phyloP scores from a whole-genome alignment of 257 asterid species.

The Nicotiana tomentosiformis region DNA sequence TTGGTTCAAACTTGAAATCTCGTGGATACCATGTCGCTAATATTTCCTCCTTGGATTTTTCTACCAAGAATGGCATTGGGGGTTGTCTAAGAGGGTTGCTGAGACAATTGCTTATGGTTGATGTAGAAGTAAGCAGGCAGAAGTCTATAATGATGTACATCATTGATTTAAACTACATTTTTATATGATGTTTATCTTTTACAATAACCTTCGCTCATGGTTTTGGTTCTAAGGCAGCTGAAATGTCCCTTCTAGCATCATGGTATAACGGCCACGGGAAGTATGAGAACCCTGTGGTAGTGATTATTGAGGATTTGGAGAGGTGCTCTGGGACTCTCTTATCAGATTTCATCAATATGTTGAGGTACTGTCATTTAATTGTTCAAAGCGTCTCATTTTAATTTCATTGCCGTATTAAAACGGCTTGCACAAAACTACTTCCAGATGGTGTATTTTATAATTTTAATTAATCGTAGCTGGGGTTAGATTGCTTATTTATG shows the following conservation, averaged over 20 bases:
- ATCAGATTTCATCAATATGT: slow-evolving; percentile 68
- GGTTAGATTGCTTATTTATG: neutral
- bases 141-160: neutral
- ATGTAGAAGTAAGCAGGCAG: slow-evolving; percentile 55
- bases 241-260: slow-evolving; percentile 72
- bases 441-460: neutral
- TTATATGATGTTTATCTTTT: too few species aligned
- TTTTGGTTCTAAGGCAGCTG: slow-evolving; percentile 58
- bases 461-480: neutral
- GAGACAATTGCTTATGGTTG: slow-evolving; percentile 51
- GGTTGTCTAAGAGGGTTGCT: slow-evolving; percentile 73
- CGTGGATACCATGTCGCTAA: slow-evolving; percentile 68
- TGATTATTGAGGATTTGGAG: slow-evolving; percentile 76
- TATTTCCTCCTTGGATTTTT: slow-evolving; percentile 73
- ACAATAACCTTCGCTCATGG: neutral
- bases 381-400: neutral
- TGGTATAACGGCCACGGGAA: slow-evolving; percentile 72
- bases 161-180: too few species aligned
- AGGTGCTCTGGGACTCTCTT: slow-evolving; percentile 76
- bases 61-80: slow-evolving; percentile 69
- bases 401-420: too few species aligned
- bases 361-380: slow-evolving; percentile 47
- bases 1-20: slow-evolving; percentile 57
- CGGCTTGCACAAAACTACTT: neutral
- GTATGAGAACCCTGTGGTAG: slow-evolving; percentile 57